Percentiles rank a stretch among this genome's conserved stretches.
Evolutionary conservation across 768 basidiomycete species (phyloP).

Genomic region (Rhodotorula graminis): DNA sequence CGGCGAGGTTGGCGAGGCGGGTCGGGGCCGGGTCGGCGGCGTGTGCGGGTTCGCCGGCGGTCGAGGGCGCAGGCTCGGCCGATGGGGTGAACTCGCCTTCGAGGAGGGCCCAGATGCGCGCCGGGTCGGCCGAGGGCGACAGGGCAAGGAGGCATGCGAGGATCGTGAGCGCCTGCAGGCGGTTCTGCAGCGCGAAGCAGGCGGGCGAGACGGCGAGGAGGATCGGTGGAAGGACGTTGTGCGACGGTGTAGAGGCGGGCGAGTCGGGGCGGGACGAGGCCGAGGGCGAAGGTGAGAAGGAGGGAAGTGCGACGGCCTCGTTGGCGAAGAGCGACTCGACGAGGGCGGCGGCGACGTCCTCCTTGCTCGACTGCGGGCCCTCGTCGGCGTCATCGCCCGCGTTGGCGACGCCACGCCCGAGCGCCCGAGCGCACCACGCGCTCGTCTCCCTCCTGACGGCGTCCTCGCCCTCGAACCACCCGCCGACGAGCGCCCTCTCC

Average conservation of each 20-base stretch:
- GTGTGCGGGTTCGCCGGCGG: background rate
- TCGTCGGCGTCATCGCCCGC: background rate
- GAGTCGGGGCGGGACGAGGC: background rate
- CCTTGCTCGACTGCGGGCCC: background rate
- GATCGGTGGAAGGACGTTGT: constrained; percentile 15
- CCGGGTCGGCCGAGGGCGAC: background rate
- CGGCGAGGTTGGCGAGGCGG: constrained; percentile 14
- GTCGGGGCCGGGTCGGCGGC: background rate
- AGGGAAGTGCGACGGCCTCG: background rate
- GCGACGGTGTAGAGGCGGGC: no score
- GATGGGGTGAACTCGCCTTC: background rate
- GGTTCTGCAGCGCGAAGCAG: constrained; percentile 28
- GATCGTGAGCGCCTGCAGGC: constrained; percentile 29
- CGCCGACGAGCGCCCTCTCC: constrained; percentile 7
- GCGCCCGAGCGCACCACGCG: background rate
- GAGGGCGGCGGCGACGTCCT: background rate
- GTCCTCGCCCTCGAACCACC: background rate
- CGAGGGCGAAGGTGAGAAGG: background rate
- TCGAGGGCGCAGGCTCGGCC: background rate
- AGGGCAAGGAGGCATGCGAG: constrained; percentile 26
- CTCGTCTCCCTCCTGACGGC: background rate
- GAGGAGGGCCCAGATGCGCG: constrained; percentile 11
- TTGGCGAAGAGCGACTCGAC: constrained; percentile 13
- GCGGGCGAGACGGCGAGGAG: constrained; percentile 6
- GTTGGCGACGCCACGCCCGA: background rate